phyloP scores from a whole-genome alignment of 2,329 filamentous ascomycete species.

The Alternaria viburni region DNA sequence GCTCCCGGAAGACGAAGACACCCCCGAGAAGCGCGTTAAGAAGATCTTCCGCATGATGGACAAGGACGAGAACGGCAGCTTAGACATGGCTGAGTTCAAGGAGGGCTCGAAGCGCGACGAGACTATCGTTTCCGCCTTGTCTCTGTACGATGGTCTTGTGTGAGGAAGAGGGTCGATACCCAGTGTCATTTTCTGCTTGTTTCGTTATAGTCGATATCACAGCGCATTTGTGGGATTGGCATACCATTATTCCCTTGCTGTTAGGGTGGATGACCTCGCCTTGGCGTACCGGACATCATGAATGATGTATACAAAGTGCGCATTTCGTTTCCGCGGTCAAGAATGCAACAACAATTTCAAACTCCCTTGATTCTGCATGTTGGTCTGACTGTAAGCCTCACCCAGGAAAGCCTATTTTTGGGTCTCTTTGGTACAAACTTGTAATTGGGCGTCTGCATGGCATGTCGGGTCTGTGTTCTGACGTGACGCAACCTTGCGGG shows the following conservation, averaged over 20 bases:
- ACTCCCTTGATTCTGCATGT: not conserved
- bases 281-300: constrained; percentile 41
- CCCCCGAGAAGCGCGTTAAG: constrained; percentile 93
- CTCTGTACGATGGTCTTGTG: constrained; percentile 94
- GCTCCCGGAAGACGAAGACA: constrained; percentile 97
- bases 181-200: constrained; percentile 40
- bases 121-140: constrained; percentile 96
- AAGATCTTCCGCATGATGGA: constrained; percentile 99
- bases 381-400: not conserved
- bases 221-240: constrained; percentile 43
- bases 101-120: constrained; percentile 98
- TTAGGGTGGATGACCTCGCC: constrained; percentile 37
- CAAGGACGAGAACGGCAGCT: constrained; percentile 97
- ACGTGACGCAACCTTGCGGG: not conserved
- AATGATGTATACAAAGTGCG: constrained; percentile 43
- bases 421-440: not conserved
- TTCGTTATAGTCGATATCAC: constrained; percentile 47
- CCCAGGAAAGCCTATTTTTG: not conserved
- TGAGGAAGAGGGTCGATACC: constrained; percentile 51
- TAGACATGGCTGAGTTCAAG: constrained; percentile 98
- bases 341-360: constrained; percentile 17
- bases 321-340: constrained; percentile 8
- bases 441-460: not conserved
- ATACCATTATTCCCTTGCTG: constrained; percentile 41
- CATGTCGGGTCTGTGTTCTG: not conserved